Base-by-base conservation (phyloP, 352 stramenopile genomes). In the Phytophthora megakarya region DNA sequence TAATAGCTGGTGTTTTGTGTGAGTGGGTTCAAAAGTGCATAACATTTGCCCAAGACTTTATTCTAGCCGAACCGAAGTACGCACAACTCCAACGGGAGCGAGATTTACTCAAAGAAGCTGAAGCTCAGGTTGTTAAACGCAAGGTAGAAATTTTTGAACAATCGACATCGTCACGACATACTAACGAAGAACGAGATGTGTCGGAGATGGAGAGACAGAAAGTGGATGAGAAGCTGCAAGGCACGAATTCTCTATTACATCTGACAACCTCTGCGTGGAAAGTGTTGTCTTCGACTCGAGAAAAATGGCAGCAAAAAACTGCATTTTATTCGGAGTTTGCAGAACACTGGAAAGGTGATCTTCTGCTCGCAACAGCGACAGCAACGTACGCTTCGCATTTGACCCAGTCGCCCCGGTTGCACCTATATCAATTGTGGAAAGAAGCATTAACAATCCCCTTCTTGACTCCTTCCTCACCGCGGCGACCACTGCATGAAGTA, bases 21-120 rank as follows among this genome's bases (percentile, higher is more conserved):
- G 78, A 81, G 12, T 93, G 81, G 81, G 80, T 90, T 0, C 73
- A 89, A 48, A 75, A 73, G 3, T 88, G 78, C 33, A 62, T 76
- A 1, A 19, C 42, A 19, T 88, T 80, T 42, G 72, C 75, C 11
- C 61, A 67, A 0, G 81, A 88, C 16, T 75, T 81, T 15, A 48
- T 93, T 10, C 51, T 93, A 7, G 80, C 84, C 1, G 61, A 56
- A 22, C 85, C 85, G 0, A 91, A 93, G 26, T 69, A 76, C 25
- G 52, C 49, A 1, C 82, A 91, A 44, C 56, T 91, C 2, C 65
- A 72, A 23, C 66, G 84, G 10, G 82, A 91, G 45, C 70, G 72
- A 9, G 50, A 75, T 5, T 58, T 81, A 3, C 76, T 86, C 5
- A 72, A 68, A 0, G 43, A 67, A 22, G 79, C 79, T 2, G 66